Base-by-base conservation (phyloP, 306 rosid species). In the Hippophae tibetana region DNA sequence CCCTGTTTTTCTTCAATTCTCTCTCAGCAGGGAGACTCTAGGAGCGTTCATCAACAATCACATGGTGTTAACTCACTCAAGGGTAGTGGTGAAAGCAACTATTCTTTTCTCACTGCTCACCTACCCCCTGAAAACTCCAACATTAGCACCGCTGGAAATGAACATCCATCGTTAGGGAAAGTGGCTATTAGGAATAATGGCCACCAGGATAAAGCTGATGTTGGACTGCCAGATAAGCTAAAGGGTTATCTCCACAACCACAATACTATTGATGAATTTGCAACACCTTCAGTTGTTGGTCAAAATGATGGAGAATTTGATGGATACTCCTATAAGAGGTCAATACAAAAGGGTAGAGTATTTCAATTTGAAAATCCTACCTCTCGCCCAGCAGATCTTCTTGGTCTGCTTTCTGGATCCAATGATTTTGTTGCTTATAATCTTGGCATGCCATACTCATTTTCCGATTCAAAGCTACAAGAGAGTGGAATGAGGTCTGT, bases 401-500 rank as follows among this genome's bases (percentile, higher is more conserved):
- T 55, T 48, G 47, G 48, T 68, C 57, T 55, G 68, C 74, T 72
- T 54, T 63, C 73, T 18, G 81, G 65, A 62, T 68, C 78, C 42
- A 44, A 58, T 58, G 80, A 69, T 56, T 52, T n/a, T 41, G 38
- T 42, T 59, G 71, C 59, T 64, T 57, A 72, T 64, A 58, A 65
- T 58, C 73, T 23, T 53, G 81, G 82, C 60, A 68, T 86, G 59
- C 55, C 77, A n/a, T 88, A 81, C 79, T 84, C 81, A 0, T 81
- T 72, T 68, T 86, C 95, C 56, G 95, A 86, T 77, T 78, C 95
- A 42, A 80, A 78, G 66, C 70, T 86, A 80, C 71, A 72, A 9
- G 81, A 75, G 59, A 83, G 67, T 66, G 90, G 79, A 75, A 48
- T 66, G 57, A 77, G 60, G 74, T 81, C 82, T 78, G 80, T 59